Percentiles rank a stretch among this genome's conserved stretches.
Evolutionary conservation across 768 basidiomycete genomes (phyloP).

Genomic region (Trametes maxima): DNA sequence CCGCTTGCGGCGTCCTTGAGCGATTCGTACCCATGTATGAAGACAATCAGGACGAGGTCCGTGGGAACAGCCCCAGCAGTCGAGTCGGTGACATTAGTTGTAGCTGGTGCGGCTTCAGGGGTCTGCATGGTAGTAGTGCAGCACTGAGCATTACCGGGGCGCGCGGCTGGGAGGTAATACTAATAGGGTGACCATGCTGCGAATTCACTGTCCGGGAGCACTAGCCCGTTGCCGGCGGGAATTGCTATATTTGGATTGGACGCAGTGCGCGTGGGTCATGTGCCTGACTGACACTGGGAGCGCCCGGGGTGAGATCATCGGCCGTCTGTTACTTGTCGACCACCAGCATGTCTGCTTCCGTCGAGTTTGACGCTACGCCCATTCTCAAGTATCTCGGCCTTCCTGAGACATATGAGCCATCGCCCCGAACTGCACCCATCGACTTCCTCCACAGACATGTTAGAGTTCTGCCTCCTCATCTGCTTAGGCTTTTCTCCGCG

Average conservation of each 20-base stretch:
- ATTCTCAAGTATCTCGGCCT: constrained; percentile 59
- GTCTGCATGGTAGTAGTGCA: constrained; percentile 9
- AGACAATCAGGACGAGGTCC: constrained; percentile 67
- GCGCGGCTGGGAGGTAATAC: neutral
- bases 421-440: constrained; percentile 58
- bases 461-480: constrained; percentile 64
- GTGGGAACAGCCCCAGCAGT: constrained; percentile 20
- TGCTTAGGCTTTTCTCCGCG: constrained; percentile 47
- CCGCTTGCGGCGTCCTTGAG: no score
- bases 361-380: neutral
- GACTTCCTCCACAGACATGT: constrained; percentile 65
- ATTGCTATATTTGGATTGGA: constrained; percentile 9
- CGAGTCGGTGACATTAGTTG: neutral
- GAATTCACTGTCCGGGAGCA: no score
- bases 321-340: neutral
- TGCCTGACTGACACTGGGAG: neutral
- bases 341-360: constrained; percentile 6
- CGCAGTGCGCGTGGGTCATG: neutral
- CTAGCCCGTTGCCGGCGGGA: constrained; percentile 10
- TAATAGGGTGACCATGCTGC: no score
- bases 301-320: constrained; percentile 1
- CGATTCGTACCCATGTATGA: constrained; percentile 71
- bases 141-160: neutral
- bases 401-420: constrained; percentile 57
- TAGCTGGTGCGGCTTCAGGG: neutral